Evolutionary conservation across 768 basidiomycete species (phyloP).

Genomic region (Boletus reticuloceps): DNA sequence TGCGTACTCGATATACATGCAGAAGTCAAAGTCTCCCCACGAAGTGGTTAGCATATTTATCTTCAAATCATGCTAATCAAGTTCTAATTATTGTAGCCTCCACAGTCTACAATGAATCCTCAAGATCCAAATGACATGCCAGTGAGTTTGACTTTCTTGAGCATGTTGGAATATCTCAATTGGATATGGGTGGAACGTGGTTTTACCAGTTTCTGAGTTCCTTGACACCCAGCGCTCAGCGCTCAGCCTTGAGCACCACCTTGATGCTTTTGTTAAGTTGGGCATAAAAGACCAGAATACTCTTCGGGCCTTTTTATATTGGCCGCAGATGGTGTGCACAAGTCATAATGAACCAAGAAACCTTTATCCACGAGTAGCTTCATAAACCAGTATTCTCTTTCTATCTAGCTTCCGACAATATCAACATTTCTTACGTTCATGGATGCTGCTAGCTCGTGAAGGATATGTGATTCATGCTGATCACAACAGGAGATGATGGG

Average conservation of each 20-base stretch:
- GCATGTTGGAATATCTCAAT: background rate
- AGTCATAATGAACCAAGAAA: background rate
- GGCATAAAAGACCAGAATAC: slow-evolving; percentile 23
- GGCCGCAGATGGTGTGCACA: slow-evolving; percentile 15
- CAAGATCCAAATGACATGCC: background rate
- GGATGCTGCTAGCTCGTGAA: background rate
- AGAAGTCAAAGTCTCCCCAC: background rate
- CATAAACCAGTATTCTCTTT: background rate
- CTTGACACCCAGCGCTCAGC: slow-evolving; percentile 15
- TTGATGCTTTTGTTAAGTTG: slow-evolving; percentile 17
- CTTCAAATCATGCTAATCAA: background rate
- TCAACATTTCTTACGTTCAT: slow-evolving; percentile 1
- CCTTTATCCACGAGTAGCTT: background rate
- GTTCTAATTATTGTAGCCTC: background rate
- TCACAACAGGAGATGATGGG: slow-evolving; percentile 23
- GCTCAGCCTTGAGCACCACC: slow-evolving; percentile 13
- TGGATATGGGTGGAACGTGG: background rate
- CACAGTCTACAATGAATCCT: background rate
- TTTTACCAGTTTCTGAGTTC: slow-evolving; percentile 16
- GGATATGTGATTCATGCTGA: slow-evolving; percentile 20
- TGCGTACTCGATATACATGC: no score
- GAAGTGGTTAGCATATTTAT: slow-evolving; percentile 1
- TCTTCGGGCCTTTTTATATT: slow-evolving; percentile 22
- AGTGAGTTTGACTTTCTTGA: slow-evolving; percentile 5
- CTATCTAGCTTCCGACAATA: background rate